These are phyloP conservation scores for Cyberlindnera subsufficiens DNA, from an alignment of 805 yeast species.

Conservation along the genomic window DNA sequence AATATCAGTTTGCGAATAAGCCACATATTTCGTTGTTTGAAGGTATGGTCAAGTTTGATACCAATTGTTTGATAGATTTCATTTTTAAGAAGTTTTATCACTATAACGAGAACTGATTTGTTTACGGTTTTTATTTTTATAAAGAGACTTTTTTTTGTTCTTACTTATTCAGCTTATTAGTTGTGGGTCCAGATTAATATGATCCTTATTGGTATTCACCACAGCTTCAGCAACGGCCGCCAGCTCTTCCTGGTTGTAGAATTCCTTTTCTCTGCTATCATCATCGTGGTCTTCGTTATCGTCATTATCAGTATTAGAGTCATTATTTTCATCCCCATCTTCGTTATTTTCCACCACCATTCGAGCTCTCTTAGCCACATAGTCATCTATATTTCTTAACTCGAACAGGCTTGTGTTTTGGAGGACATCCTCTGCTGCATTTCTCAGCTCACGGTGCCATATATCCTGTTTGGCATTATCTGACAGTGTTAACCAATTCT, in stretches of 20 bases:
- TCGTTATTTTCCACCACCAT: conserved; percentile 3
- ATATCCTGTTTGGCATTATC: conserved; percentile 31
- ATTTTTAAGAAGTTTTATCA: conserved; percentile 75
- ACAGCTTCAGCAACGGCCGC: conserved; percentile 25
- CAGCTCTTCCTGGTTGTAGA: conserved; percentile 17
- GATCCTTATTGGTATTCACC: conserved; percentile 7
- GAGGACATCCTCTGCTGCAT: conserved; percentile 39
- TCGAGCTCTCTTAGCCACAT: conserved; percentile 28
- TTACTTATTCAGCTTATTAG: conserved; percentile 3
- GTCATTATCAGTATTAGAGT: conserved; percentile 4
- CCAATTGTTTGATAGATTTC: conserved; percentile 60
- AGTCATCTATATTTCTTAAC: conserved; percentile 35
- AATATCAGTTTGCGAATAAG: conserved; percentile 65
- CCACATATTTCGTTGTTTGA: conserved; percentile 52
- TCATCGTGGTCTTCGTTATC: conserved; percentile 2
- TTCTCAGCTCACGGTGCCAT: conserved; percentile 39
- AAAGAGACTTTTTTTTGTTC: neutral
- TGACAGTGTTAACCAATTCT: conserved; percentile 36
- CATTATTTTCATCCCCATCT: neutral
- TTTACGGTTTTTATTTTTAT: neutral
- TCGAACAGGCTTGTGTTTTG: conserved; percentile 37
- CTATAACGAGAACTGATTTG: conserved; percentile 10
- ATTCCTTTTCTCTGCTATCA: conserved; percentile 4
- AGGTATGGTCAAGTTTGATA: conserved; percentile 62
- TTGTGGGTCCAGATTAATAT: conserved; percentile 15